Evolutionary conservation across 164 flowering plant species (phyloP).

Genomic region (Aristolochia californica): DNA sequence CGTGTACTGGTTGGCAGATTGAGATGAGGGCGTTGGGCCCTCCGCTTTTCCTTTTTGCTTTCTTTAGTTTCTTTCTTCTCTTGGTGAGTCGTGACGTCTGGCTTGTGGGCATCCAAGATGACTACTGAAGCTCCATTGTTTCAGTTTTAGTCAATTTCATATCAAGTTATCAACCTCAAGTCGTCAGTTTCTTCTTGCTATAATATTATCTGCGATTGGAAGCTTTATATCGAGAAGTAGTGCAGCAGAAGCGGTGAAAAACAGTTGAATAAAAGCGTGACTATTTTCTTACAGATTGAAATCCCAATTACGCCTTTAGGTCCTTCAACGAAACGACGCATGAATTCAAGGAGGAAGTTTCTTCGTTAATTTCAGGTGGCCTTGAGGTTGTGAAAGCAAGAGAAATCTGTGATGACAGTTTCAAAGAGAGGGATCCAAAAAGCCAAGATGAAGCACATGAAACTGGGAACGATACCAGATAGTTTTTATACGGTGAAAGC

Average conservation of each 20-base stretch:
- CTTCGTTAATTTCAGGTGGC: background rate
- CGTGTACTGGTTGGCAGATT: too few species aligned
- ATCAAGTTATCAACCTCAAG: too few species aligned
- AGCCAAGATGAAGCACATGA: slow-evolving; percentile 84
- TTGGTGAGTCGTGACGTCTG: too few species aligned
- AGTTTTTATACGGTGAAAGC: slow-evolving; percentile 77
- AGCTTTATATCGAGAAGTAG: background rate
- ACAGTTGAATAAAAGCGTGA: background rate
- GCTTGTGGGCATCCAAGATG: too few species aligned
- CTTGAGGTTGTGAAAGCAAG: background rate
- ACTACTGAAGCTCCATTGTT: too few species aligned
- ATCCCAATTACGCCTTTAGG: background rate
- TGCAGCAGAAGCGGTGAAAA: background rate
- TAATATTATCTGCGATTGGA: too few species aligned
- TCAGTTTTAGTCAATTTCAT: too few species aligned
- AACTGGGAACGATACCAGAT: slow-evolving; percentile 73
- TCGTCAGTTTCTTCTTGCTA: too few species aligned
- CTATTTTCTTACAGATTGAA: too few species aligned
- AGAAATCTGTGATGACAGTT: slow-evolving; percentile 3
- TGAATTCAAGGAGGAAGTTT: background rate
- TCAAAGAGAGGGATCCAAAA: slow-evolving; percentile 5
- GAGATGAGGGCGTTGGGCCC: too few species aligned
- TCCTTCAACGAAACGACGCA: background rate
- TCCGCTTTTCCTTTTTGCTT: too few species aligned
- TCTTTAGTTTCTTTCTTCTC: too few species aligned